Conservation (phyloP, 495 filamentous ascomycete species). For the Aspergillus carlsbadensis region DNA sequence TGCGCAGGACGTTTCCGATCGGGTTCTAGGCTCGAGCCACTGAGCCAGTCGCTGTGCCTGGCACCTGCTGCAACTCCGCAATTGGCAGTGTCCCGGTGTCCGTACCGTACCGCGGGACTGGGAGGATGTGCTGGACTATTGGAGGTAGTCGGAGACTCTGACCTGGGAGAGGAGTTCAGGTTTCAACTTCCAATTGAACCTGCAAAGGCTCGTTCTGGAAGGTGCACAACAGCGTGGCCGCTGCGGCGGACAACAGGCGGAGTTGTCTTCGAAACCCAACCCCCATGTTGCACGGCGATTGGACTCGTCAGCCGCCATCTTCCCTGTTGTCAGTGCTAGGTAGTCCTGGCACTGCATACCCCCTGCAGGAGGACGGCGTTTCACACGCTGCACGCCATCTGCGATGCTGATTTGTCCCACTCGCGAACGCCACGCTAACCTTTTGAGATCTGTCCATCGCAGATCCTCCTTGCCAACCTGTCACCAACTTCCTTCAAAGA, state of each 20-base stretch:
- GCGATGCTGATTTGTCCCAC: background rate
- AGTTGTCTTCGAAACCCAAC: too few relatives aligned
- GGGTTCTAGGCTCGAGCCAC: background rate
- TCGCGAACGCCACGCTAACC: background rate
- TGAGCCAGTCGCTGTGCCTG: too few relatives aligned
- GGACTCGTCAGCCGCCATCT: too few relatives aligned
- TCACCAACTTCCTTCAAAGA: too few relatives aligned
- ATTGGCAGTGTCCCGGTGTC: too few relatives aligned
- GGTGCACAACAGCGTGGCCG: too few relatives aligned
- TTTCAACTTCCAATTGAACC: too few relatives aligned
- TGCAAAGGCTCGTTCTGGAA: too few relatives aligned
- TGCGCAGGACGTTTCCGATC: background rate
- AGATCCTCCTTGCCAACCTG: background rate
- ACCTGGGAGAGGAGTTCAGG: too few relatives aligned
- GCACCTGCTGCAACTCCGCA: background rate
- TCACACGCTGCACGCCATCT: background rate
- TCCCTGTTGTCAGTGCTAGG: background rate
- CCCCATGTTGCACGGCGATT: too few relatives aligned
- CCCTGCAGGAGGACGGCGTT: background rate
- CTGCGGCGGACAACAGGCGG: too few relatives aligned
- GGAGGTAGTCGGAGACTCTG: background rate
- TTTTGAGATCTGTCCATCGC: background rate
- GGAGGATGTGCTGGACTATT: conserved; percentile 4
- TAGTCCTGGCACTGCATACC: background rate
- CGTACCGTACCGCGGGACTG: too few relatives aligned